Evolutionary conservation across 2,329 filamentous ascomycete species (phyloP).

Genomic region (Aureobasidium sp.): DNA sequence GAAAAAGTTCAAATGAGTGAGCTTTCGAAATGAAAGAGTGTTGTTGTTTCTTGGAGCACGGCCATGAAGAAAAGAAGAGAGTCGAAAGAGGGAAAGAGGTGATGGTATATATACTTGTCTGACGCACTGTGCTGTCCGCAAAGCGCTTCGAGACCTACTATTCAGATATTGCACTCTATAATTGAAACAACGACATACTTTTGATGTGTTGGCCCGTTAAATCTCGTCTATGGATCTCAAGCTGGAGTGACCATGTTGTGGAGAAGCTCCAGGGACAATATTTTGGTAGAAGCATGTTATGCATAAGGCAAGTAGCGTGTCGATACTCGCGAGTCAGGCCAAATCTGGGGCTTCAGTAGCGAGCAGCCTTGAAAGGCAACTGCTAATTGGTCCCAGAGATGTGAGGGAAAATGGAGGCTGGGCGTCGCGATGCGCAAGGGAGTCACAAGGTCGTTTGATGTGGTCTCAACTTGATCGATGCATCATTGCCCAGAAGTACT

Average conservation of each 20-base stretch:
- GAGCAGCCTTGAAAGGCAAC: background rate
- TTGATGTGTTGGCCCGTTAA: background rate
- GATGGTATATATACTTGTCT: background rate
- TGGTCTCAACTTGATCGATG: background rate
- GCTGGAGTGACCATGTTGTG: background rate
- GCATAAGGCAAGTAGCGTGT: background rate
- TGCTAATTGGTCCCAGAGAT: background rate
- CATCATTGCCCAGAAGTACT: background rate
- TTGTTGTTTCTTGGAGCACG: conserved; percentile 9
- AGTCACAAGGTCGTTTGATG: background rate
- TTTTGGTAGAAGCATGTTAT: background rate
- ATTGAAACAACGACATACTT: background rate
- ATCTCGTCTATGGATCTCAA: background rate
- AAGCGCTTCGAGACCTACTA: background rate
- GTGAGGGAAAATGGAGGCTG: background rate
- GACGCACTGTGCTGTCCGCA: background rate
- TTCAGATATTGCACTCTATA: background rate
- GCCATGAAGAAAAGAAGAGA: conserved; percentile 7
- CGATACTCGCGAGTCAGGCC: background rate
- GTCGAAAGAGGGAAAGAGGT: background rate
- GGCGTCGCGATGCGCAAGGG: background rate
- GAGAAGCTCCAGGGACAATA: background rate
- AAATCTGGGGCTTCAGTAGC: background rate
- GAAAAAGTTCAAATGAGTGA: background rate
- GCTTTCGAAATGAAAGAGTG: background rate